Evolutionary conservation across 176 grass and related monocot genomes (phyloP), one percentile per base, ranked within the genome.

Genomic region (Triticum turgidum): DNA sequence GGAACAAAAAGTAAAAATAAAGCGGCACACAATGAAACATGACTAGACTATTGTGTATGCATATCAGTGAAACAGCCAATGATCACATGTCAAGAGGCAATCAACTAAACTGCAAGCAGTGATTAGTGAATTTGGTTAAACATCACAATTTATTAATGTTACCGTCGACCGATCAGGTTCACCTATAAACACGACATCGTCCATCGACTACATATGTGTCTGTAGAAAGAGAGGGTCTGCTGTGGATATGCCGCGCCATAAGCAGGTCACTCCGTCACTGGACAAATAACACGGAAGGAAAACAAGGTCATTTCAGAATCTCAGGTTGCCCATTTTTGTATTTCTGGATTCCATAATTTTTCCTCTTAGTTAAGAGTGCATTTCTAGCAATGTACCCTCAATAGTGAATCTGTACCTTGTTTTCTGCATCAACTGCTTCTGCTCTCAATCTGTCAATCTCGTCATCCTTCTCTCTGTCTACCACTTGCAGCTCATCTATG

Each of bases 401-500:
- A 88, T 17, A 56, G 5, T 6, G 65, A 35, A 85, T 44, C 15
- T 39, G 24, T 61, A 66, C 77, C 25, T 74, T 87, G 49, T 85
- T 74, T 87, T 80, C 86, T 18, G 80, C n/a, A 42, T 17, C 33
- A 78, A 66, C 24, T 30, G 51, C 56, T 72, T 90, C 80, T 35
- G 39, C 80, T 73, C 38, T 82, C 9, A 80, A 76, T 84, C 35
- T 85, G 59, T 6, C 3, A 11, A 94, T 88, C 18, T 56, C 65
- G 18, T 21, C 68, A 86, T 80, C 79, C 76, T 90, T 92, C 27
- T 90, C 24, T 72, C 24, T 77, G 54, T n/a, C 44, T 62, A 39
- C 82, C 52, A 65, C 75, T 56, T 80, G 61, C 79, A 90, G 52
- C n/a, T 78, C 49, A 21, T 77, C 54, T 56, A 94, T 33, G 71